A percentile compares a stretch with the other conserved stretches of the same genome.
phyloP scores from a whole-genome alignment of 768 basidiomycete species.

The Obba rivulosa region DNA sequence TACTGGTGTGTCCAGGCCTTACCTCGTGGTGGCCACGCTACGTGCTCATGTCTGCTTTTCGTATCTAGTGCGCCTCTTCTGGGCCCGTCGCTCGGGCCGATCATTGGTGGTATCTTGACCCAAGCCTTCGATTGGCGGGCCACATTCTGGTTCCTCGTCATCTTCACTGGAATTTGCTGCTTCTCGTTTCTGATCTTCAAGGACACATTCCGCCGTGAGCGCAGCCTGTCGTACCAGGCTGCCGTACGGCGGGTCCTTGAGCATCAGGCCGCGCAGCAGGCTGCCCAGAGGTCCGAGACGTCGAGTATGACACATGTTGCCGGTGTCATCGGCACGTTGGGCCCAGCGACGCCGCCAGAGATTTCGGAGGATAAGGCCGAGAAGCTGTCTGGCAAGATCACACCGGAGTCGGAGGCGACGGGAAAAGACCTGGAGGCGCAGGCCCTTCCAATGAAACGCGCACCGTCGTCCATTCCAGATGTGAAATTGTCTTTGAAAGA shows the following conservation, averaged over 20 bases:
- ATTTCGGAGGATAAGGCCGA: not conserved
- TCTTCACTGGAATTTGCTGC: constrained; percentile 50
- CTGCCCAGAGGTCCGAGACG: constrained; percentile 19
- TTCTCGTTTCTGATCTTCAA: constrained; percentile 63
- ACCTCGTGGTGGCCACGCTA: not conserved
- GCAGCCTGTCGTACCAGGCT: constrained; percentile 74
- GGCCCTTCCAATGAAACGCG: constrained; percentile 3
- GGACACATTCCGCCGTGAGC: constrained; percentile 80
- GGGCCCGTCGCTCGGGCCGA: constrained; percentile 63
- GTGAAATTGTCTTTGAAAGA: constrained; percentile 59
- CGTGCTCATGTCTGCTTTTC: not conserved
- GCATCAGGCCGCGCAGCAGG: constrained; percentile 13
- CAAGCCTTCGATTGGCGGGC: constrained; percentile 71
- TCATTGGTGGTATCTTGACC: constrained; percentile 66
- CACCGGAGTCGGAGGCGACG: not conserved
- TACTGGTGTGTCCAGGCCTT: constrained; percentile 30
- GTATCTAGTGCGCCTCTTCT: constrained; percentile 60
- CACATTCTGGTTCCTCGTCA: constrained; percentile 77
- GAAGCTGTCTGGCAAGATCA: not conserved
- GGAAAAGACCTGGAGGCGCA: constrained; percentile 14
- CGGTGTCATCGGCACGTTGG: not conserved
- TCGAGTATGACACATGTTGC: constrained; percentile 17
- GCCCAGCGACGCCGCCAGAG: not conserved
- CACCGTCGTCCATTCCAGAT: constrained; percentile 1
- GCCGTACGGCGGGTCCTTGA: constrained; percentile 42